Evolutionary conservation across 2,329 filamentous ascomycete genomes (phyloP).

Genomic region (Raffaelea arxii): DNA sequence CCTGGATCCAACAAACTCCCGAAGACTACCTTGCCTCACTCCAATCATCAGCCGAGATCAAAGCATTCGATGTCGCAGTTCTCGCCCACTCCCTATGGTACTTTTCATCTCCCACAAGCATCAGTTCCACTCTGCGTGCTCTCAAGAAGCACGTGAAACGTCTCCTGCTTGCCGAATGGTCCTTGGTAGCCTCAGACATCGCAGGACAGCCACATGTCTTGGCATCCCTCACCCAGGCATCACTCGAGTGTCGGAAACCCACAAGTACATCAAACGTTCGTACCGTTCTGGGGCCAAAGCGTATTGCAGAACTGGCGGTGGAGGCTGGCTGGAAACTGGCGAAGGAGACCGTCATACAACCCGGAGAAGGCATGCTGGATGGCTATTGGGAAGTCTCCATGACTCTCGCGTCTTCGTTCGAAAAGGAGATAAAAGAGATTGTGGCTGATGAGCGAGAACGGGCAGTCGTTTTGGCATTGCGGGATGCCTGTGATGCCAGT

Average conservation of each 20-base stretch:
- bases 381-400: slow-evolving; percentile 35
- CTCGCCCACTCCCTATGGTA: slow-evolving; percentile 46
- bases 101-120: slow-evolving; percentile 28
- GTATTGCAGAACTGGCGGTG: slow-evolving; percentile 25
- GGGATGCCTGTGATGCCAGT: slow-evolving; percentile 20
- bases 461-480: slow-evolving; percentile 17
- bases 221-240: slow-evolving; percentile 33
- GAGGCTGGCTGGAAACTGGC: slow-evolving; percentile 27
- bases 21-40: slow-evolving; percentile 21
- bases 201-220: slow-evolving; percentile 39
- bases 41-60: background rate
- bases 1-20: slow-evolving; percentile 30
- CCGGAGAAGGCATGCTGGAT: slow-evolving; percentile 30
- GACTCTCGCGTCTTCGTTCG: slow-evolving; percentile 20
- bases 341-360: slow-evolving; percentile 24
- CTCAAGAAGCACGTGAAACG: slow-evolving; percentile 22
- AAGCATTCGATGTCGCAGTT: slow-evolving; percentile 28
- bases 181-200: slow-evolving; percentile 26
- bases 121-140: slow-evolving; percentile 26
- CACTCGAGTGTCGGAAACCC: slow-evolving; percentile 30
- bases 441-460: slow-evolving; percentile 19
- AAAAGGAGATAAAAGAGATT: slow-evolving; percentile 21
- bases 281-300: slow-evolving; percentile 30
- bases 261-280: slow-evolving; percentile 35
- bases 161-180: slow-evolving; percentile 37